phyloP scores from a whole-genome alignment of 2,329 filamentous ascomycete species.

The Domatiomyces globalis region DNA sequence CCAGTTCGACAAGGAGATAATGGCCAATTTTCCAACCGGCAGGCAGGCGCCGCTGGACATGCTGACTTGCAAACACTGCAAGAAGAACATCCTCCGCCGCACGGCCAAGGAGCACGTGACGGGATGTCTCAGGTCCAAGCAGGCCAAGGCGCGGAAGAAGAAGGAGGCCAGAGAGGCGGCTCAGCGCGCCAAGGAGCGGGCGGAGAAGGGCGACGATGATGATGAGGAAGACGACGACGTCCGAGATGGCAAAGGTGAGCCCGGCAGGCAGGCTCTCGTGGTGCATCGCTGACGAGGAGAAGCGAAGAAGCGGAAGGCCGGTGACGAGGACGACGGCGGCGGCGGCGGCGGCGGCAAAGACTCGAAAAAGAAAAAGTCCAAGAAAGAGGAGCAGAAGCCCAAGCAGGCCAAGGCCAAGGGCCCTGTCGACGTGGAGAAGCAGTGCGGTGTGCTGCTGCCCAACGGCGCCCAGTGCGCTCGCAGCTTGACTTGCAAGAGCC shows the following conservation, averaged over 20 bases:
- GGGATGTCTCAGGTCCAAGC: conserved; percentile 71
- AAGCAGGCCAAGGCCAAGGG: conserved; percentile 78
- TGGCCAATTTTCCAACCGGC: conserved; percentile 67
- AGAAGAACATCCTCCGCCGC: conserved; percentile 66
- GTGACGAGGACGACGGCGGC: conserved; percentile 31
- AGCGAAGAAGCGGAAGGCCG: conserved; percentile 20
- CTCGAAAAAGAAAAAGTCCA: conserved; percentile 84
- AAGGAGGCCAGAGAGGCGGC: conserved; percentile 60
- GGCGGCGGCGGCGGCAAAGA: conserved; percentile 41
- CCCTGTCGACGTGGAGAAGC: conserved; percentile 83
- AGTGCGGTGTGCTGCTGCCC: conserved; percentile 74
- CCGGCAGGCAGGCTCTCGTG: conserved; percentile 7
- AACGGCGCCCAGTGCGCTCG: conserved; percentile 80
- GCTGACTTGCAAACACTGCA: conserved; percentile 85
- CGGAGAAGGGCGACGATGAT: conserved; percentile 32
- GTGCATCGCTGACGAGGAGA: conserved; percentile 12
- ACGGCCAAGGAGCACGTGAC: conserved; percentile 67
- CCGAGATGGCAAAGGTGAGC: conserved; percentile 39
- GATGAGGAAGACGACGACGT: conserved; percentile 29
- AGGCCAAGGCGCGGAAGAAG: conserved; percentile 63
- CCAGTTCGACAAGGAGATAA: conserved; percentile 57
- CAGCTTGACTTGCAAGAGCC: conserved; percentile 84
- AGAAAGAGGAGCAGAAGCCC: conserved; percentile 79
- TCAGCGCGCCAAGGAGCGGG: conserved; percentile 43
- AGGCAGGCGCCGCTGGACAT: conserved; percentile 44